phyloP scores from a whole-genome alignment of 2,329 filamentous ascomycete genomes.

The Clonostachys sp. region DNA sequence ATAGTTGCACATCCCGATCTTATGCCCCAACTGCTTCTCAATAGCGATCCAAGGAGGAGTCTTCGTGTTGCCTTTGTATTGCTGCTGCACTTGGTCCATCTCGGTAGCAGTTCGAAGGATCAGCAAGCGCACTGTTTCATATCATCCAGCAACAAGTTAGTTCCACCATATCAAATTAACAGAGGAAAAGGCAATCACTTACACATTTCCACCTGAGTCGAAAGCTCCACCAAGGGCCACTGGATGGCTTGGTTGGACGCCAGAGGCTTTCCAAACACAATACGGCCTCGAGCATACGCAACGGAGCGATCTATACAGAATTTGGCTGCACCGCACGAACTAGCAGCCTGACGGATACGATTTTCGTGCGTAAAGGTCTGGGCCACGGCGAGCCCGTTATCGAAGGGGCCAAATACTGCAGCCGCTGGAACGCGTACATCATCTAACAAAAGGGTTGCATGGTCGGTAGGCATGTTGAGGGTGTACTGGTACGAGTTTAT shows the following conservation, averaged over 20 bases:
- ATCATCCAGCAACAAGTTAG: too few relatives aligned
- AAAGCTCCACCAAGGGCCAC: slow-evolving; percentile 10
- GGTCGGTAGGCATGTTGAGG: slow-evolving; percentile 11
- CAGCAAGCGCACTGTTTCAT: slow-evolving; percentile 3
- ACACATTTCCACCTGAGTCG: slow-evolving; percentile 7
- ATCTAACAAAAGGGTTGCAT: slow-evolving; percentile 5
- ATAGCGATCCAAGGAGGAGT: slow-evolving; percentile 8
- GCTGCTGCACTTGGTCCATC: slow-evolving; percentile 6
- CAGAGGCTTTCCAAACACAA: slow-evolving; percentile 7
- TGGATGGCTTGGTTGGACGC: slow-evolving; percentile 9
- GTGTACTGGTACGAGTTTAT: slow-evolving; percentile 9
- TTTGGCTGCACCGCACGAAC: slow-evolving; percentile 7
- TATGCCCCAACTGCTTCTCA: slow-evolving; percentile 9
- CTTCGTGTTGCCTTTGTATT: not conserved
- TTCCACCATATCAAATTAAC: too few relatives aligned
- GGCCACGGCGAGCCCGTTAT: slow-evolving; percentile 7
- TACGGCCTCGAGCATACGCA: slow-evolving; percentile 5
- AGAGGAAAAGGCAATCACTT: too few relatives aligned
- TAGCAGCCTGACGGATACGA: slow-evolving; percentile 8
- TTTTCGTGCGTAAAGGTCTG: slow-evolving; percentile 11
- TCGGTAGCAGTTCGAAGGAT: slow-evolving; percentile 7
- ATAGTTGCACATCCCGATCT: slow-evolving; percentile 11
- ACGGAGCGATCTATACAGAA: slow-evolving; percentile 8
- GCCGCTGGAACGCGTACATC: slow-evolving; percentile 4
- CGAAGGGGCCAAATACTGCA: slow-evolving; percentile 5